A percentile compares a stretch with the other conserved stretches of the same genome.
Evolutionary conservation across 805 yeast species (phyloP).

Genomic region (Candida hungchunana): DNA sequence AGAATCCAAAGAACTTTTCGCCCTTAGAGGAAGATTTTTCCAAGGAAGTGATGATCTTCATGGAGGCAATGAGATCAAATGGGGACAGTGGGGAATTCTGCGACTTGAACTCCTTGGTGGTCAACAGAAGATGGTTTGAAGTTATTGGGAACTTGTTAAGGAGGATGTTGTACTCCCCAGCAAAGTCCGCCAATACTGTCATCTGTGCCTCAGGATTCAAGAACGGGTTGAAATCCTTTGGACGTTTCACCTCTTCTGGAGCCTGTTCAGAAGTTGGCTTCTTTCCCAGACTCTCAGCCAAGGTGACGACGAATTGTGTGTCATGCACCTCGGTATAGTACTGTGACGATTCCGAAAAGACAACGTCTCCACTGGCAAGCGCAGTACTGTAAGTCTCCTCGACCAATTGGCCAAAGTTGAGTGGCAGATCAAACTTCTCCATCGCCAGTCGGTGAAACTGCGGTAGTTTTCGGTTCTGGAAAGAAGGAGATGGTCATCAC

Average conservation of each 20-base stretch:
- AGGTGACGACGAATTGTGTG: conserved; percentile 30
- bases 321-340: conserved; percentile 28
- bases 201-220: conserved; percentile 73
- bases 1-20: conserved; percentile 70
- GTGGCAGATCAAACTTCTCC: conserved; percentile 31
- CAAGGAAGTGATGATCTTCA: conserved; percentile 47
- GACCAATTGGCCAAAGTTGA: conserved; percentile 34
- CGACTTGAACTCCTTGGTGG: conserved; percentile 68
- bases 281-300: conserved; percentile 29
- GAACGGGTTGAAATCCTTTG: conserved; percentile 61
- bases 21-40: conserved; percentile 35
- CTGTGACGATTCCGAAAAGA: conserved; percentile 46
- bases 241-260: conserved; percentile 30
- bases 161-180: conserved; percentile 54
- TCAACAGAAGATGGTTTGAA: conserved; percentile 71
- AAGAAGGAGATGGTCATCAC: too few relatives aligned
- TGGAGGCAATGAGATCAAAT: conserved; percentile 59
- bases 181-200: conserved; percentile 51
- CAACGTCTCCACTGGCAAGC: conserved; percentile 38
- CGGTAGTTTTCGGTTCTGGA: too few relatives aligned
- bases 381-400: conserved; percentile 46
- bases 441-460: too few relatives aligned
- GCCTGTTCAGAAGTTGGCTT: conserved; percentile 37
- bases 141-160: conserved; percentile 86
- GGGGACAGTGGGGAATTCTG: conserved; percentile 73